Evolutionary conservation across 495 filamentous ascomycete genomes (phyloP), one percentile per base, ranked within the genome.

Genomic region (Lophiostoma macrostomum): DNA sequence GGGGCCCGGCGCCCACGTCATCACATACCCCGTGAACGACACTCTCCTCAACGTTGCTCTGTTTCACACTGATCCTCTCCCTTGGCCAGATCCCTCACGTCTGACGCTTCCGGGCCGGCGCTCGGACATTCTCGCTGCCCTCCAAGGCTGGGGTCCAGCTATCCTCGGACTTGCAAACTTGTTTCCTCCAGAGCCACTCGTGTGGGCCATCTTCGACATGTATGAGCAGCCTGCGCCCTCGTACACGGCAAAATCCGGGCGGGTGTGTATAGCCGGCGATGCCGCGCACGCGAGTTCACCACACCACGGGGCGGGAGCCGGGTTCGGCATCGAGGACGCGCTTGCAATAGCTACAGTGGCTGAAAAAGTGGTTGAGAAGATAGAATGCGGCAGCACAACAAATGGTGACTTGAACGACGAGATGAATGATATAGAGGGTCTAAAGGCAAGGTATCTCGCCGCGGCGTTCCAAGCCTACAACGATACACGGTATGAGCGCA

Each of bases 131-230:
- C 22, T 16, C 27, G 14, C 31, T n/a, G 43, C 27, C 0, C 79
- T 74, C 29, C 47, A 35, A 0, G 55, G 49, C 0, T 82, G 74
- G 71, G 65, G 71, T 13, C 61, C 65, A 0, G 66, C 64, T 0
- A 71, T 73, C 10, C 59, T 67, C 0, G 59, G 47, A 0, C 65
- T 80, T 14, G 66, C 73, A 5, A 64, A 71, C 0, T 55, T 80
- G 10, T 52, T 81, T 8, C 69, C 72, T 0, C 70, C 72, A 0
- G 34, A 69, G 38, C 61, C 79, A 38, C 74, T 80, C 47, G 76
- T 76, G 48, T 81, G 78, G 78, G 78, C 63, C 0, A 69, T 82
- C 5, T 82, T 81, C 45, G 79, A 82, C 49, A 72, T 71, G 60
- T 60, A 50, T 1, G 70, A 76, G 4, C 50, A 71, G 13, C 78